Evolutionary conservation across 2,329 filamentous ascomycete species (phyloP).

Genomic region (Basipetospora chlamydospora): DNA sequence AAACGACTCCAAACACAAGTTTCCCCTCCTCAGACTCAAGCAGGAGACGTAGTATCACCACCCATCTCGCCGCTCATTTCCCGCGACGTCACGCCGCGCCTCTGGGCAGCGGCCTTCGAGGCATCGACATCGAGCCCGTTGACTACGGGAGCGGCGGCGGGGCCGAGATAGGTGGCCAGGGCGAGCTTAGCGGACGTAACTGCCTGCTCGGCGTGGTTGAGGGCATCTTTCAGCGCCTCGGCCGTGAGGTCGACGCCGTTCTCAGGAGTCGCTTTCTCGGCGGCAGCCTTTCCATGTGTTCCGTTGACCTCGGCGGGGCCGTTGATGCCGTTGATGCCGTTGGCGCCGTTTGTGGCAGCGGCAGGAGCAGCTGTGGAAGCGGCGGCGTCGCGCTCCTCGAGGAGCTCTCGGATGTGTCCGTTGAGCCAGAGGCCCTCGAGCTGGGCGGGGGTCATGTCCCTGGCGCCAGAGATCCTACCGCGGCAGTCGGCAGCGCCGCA

Average conservation of each 20-base stretch:
- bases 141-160: not conserved
- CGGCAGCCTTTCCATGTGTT: too few relatives aligned
- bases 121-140: constrained; percentile 7
- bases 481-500: constrained; percentile 44
- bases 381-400: constrained; percentile 23
- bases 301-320: constrained; percentile 1
- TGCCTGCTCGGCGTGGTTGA: constrained; percentile 31
- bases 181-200: constrained; percentile 30
- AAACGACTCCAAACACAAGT: too few relatives aligned
- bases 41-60: constrained; percentile 45
- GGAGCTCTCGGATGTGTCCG: constrained; percentile 41
- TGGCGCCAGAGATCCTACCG: constrained; percentile 48
- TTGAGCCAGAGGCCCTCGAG: constrained; percentile 48
- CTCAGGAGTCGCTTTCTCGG: constrained; percentile 5
- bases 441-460: constrained; percentile 37
- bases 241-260: constrained; percentile 23
- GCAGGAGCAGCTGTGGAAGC: constrained; percentile 1
- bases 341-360: constrained; percentile 4
- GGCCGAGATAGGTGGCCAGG: constrained; percentile 22
- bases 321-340: constrained; percentile 7
- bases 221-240: constrained; percentile 25
- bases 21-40: too few relatives aligned
- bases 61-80: constrained; percentile 48
- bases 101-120: constrained; percentile 11
- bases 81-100: constrained; percentile 35